Conservation (phyloP, 257 asterid species). For the Thymus quinquecostatus region DNA sequence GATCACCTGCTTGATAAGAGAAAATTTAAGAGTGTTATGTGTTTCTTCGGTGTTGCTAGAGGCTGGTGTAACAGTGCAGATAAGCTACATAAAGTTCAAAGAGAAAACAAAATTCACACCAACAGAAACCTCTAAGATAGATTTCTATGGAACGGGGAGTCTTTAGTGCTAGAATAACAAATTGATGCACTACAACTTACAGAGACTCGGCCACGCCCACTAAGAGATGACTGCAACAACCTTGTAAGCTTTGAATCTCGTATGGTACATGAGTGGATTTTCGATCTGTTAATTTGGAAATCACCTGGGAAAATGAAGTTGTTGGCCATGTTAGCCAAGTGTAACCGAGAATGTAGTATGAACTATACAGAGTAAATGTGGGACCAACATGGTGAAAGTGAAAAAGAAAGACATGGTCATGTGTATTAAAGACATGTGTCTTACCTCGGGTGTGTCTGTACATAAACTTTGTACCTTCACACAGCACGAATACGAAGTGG, state of each 20-base stretch:
- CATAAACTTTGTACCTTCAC: no score
- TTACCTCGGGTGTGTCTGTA: no score
- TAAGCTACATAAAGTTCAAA: conserved; percentile 57
- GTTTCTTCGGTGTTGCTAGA: conserved; percentile 81
- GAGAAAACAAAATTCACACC: conserved; percentile 32
- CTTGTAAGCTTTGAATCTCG: conserved; percentile 89
- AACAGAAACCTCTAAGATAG: conserved; percentile 20
- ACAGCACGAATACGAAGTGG: no score
- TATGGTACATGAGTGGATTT: conserved; percentile 83
- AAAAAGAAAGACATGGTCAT: conserved; percentile 28
- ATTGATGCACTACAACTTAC: no score
- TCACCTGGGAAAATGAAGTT: conserved; percentile 53
- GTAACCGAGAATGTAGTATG: not conserved
- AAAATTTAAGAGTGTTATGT: conserved; percentile 80
- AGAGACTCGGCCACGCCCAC: conserved; percentile 83
- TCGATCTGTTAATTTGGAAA: conserved; percentile 79
- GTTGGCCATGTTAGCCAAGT: conserved; percentile 11
- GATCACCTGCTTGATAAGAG: conserved; percentile 92
- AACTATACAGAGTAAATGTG: conserved; percentile 1
- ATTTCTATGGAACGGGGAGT: conserved; percentile 33
- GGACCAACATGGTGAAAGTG: conserved; percentile 24
- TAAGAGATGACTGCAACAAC: conserved; percentile 80
- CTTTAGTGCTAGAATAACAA: no score
- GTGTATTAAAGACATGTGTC: no score
- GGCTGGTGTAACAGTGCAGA: conserved; percentile 86